These are phyloP conservation scores for Cystofilobasidium macerans DNA, from an alignment of 768 basidiomycete species.

Conservation along the genomic window DNA sequence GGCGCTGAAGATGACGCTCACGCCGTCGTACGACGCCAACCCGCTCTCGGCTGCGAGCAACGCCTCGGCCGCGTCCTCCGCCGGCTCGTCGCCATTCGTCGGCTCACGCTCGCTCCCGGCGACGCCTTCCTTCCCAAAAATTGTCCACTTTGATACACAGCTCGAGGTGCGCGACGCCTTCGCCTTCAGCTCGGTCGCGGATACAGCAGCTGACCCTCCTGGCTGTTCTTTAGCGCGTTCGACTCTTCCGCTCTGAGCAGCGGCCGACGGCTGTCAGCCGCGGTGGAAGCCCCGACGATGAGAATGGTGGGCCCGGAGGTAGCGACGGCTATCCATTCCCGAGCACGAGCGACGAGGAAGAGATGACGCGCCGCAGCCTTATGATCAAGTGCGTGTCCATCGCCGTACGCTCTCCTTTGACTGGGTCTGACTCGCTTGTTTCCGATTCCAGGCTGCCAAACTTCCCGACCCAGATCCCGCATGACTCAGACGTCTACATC, in stretches of 20 bases:
- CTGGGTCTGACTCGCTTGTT: background rate
- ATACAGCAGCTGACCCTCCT: background rate
- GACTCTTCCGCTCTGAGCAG: conserved; percentile 87
- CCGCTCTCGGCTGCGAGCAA: conserved; percentile 19
- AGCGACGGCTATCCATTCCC: conserved; percentile 39
- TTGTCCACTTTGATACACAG: conserved; percentile 83
- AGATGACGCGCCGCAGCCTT: conserved; percentile 5
- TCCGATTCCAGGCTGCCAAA: conserved; percentile 24
- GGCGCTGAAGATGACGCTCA: conserved; percentile 54
- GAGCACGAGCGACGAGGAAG: conserved; percentile 34
- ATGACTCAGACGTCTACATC: conserved; percentile 40
- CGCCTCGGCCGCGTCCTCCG: conserved; percentile 43
- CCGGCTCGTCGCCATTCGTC: conserved; percentile 38
- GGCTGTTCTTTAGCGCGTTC: conserved; percentile 52
- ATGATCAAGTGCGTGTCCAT: conserved; percentile 30
- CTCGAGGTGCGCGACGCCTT: conserved; percentile 45
- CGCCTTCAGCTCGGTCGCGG: no score
- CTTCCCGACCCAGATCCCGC: conserved; percentile 15
- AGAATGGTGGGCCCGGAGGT: conserved; percentile 44
- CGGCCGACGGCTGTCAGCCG: conserved; percentile 87
- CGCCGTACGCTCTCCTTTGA: background rate
- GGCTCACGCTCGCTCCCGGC: conserved; percentile 55
- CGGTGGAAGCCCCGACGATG: conserved; percentile 71
- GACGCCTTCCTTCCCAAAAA: conserved; percentile 67
- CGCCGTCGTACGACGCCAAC: conserved; percentile 21